Base-by-base conservation (phyloP, 1,284 basidiomycete species). In the Gymnopus androsaceus region DNA sequence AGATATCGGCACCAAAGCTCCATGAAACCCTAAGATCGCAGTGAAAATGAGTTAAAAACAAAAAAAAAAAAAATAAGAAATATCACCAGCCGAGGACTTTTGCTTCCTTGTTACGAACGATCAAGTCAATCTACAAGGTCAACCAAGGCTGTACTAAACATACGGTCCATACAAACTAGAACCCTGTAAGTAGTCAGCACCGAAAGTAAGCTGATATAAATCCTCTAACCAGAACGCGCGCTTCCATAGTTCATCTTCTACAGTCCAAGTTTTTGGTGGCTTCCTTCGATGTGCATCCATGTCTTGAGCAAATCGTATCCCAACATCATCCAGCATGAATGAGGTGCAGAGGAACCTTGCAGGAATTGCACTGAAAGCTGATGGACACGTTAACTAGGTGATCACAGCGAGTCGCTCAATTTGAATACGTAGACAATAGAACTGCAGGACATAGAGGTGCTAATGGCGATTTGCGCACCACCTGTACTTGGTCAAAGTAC, bases 321-420 rank as follows among this genome's bases (percentile, higher is more conserved):
- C 88, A 38, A 88, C 53, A 87, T 74, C 0, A 85, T 81, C 90
- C 90, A 92, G 52, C 82, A 83, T 3, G 87, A 80, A 52, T 90
- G 87, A 0, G 85, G 85, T 0, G 83, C 80, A 1, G 85, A 84
- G 11, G 84, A 81, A 3, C 83, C 84, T 60, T 83, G 79, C 33
- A 82, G 61, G 59, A 78, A 85, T 56, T 77, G 59, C 1, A 75
- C 73, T 15, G 73, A 71, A 21, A 82, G 64, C 80, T 82, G 51
- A 21, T 19, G 28, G 21, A 25, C 27, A 53, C 28, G 15, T 53
- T 50, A 6, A 31, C 19, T 17, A 59, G 33, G 47, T 14, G 27
- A 27, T 5, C 48, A 28, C 47, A 14, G 45, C 8, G 36, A 21
- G 28, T 45, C 31, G 23, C 49, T 14, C 34, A 42, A 41, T 44